phyloP scores from a whole-genome alignment of 805 yeast species.

The Brettanomyces custersianus region DNA sequence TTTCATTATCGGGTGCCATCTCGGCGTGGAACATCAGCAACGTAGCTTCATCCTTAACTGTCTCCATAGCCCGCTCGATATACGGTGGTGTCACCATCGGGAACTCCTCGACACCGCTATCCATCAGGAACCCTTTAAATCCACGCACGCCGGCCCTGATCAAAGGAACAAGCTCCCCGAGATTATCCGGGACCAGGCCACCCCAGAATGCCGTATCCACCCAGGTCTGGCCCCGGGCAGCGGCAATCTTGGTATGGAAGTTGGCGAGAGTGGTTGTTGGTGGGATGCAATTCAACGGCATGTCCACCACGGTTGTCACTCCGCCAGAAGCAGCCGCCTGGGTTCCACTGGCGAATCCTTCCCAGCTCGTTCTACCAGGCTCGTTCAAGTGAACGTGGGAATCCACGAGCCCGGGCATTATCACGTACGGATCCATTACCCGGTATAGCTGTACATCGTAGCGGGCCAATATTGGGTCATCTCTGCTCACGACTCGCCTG shows the following conservation, averaged over 20 bases:
- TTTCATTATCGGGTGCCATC: conserved; percentile 33
- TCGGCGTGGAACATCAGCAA: conserved; percentile 91
- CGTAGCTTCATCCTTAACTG: conserved; percentile 55
- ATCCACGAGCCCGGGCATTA: conserved; percentile 89
- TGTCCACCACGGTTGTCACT: conserved; percentile 89
- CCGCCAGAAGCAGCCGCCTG: conserved; percentile 94
- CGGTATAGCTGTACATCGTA: conserved; percentile 38
- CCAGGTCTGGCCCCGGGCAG: conserved; percentile 80
- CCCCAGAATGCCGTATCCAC: conserved; percentile 97
- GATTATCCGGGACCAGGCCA: conserved; percentile 77
- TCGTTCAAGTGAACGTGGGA: conserved; percentile 93
- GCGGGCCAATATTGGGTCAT: conserved; percentile 30
- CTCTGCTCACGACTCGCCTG: conserved; percentile 24
- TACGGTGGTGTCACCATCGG: conserved; percentile 67
- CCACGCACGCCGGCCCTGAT: conserved; percentile 86
- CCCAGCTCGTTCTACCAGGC: conserved; percentile 99
- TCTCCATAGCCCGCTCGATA: conserved; percentile 57
- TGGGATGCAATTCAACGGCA: conserved; percentile 95
- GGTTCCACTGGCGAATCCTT: conserved; percentile 95
- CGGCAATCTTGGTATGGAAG: conserved; percentile 63
- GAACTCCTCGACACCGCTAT: conserved; percentile 94
- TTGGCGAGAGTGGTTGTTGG: conserved; percentile 84
- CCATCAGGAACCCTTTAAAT: conserved; percentile 86
- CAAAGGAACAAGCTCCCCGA: conserved; percentile 61
- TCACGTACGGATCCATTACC: conserved; percentile 51